phyloP scores from a whole-genome alignment of 371 early-diverging fungal genomes.

The Neoconidiobolus thromboides region DNA sequence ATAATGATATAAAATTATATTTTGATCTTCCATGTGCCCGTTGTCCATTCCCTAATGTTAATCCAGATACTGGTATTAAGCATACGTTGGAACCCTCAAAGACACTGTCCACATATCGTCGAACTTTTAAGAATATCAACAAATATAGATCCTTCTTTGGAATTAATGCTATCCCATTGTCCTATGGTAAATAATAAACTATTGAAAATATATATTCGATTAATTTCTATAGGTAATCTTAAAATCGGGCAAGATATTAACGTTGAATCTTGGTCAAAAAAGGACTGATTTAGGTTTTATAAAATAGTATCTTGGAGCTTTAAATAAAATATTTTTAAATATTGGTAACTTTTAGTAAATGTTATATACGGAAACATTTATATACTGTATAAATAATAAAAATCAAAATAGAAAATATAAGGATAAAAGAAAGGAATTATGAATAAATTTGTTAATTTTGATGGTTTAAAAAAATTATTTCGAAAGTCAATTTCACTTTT shows the following conservation, averaged over 20 bases:
- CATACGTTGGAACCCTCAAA: slow-evolving; percentile 18
- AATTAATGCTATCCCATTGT: slow-evolving; percentile 14
- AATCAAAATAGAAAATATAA: no score
- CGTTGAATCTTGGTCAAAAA: not conserved
- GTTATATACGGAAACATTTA: no score
- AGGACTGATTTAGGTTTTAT: no score
- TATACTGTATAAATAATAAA: no score
- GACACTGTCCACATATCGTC: slow-evolving; percentile 13
- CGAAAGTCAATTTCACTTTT: no score
- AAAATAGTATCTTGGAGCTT: no score
- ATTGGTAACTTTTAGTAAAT: no score
- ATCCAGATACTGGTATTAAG: slow-evolving; percentile 18
- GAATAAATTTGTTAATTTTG: no score
- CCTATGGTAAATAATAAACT: not conserved
- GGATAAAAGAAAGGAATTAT: no score
- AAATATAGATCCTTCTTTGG: slow-evolving; percentile 17
- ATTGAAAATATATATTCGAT: not conserved
- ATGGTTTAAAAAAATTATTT: no score
- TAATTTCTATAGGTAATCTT: not conserved
- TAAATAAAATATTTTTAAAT: no score
- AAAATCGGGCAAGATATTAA: not conserved
- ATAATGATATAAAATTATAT: not conserved
- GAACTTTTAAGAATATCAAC: slow-evolving; percentile 7
- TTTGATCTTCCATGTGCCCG: slow-evolving; percentile 4
- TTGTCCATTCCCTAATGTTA: slow-evolving; percentile 16